phyloP scores from a whole-genome alignment of 1,139 yeast genomes.

The Protomyces lactucae-debilis region DNA sequence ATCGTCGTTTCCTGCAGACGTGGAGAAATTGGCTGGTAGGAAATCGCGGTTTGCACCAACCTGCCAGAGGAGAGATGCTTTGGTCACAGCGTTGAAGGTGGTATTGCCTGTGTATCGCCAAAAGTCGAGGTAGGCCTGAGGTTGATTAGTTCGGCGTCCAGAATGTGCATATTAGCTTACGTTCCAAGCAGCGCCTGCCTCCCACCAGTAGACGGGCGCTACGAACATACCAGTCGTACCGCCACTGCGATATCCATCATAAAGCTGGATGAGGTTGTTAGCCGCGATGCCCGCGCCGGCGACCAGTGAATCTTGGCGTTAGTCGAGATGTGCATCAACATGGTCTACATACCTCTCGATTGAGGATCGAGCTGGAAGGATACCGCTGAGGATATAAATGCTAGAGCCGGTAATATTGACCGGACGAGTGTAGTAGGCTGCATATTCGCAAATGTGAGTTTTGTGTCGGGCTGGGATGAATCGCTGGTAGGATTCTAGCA shows the following conservation, averaged over 20 bases:
- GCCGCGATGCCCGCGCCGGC: constrained; percentile 55
- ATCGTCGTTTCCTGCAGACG: constrained; percentile 87
- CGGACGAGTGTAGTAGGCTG: constrained; percentile 2
- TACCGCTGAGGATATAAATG: neutral
- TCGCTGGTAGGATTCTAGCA: too few species aligned
- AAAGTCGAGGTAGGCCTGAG: constrained; percentile 48
- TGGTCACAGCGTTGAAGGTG: constrained; percentile 53
- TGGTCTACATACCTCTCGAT: constrained; percentile 8
- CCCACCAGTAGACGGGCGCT: constrained; percentile 88
- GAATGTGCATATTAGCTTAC: constrained; percentile 7
- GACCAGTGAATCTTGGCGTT: constrained; percentile 33
- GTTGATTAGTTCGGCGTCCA: neutral
- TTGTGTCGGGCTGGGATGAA: too few species aligned
- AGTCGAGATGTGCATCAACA: neutral
- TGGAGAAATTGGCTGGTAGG: constrained; percentile 69
- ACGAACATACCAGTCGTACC: constrained; percentile 66
- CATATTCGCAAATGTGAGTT: neutral
- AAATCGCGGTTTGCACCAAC: constrained; percentile 62
- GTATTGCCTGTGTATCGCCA: constrained; percentile 59
- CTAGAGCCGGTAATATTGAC: constrained; percentile 3
- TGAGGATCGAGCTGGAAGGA: constrained; percentile 11
- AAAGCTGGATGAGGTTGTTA: constrained; percentile 66
- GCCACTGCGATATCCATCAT: constrained; percentile 47
- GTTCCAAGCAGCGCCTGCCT: constrained; percentile 77
- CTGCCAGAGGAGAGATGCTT: constrained; percentile 59